Conservation (phyloP, 2,329 filamentous ascomycete genomes). For the Ophiosphaerella herpotricha region DNA sequence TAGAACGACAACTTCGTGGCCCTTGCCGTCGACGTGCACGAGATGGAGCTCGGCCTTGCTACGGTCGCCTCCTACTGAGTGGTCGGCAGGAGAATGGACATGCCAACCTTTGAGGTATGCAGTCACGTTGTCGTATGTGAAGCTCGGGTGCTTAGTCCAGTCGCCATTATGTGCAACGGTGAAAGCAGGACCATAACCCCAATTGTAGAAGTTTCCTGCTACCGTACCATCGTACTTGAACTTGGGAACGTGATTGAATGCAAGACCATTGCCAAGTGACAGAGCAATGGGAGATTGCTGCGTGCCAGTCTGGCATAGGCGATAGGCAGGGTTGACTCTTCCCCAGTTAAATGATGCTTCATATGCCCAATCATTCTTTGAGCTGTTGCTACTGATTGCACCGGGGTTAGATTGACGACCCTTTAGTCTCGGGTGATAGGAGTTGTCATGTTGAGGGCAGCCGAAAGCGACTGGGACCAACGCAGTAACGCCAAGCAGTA, state of each 20-base stretch:
- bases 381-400: constrained; percentile 9
- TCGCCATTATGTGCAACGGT: constrained; percentile 45
- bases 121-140: constrained; percentile 54
- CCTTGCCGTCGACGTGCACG: constrained; percentile 52
- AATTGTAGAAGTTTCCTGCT: constrained; percentile 53
- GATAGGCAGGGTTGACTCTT: constrained; percentile 46
- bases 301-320: constrained; percentile 56
- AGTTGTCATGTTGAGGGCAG: constrained; percentile 24
- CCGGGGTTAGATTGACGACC: constrained; percentile 7
- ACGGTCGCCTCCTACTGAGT: constrained; percentile 51
- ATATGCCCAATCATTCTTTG: constrained; percentile 21
- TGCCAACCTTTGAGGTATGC: constrained; percentile 58
- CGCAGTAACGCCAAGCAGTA: constrained; percentile 7
- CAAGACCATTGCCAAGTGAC: constrained; percentile 46
- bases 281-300: constrained; percentile 58
- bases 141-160: constrained; percentile 47
- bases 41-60: constrained; percentile 56
- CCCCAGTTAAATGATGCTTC: constrained; percentile 48
- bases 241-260: constrained; percentile 45
- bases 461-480: constrained; percentile 8
- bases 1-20: constrained; percentile 52
- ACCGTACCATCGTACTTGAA: constrained; percentile 50
- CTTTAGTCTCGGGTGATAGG: constrained; percentile 8
- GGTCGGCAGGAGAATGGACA: constrained; percentile 58
- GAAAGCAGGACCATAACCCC: constrained; percentile 56